Evolutionary conservation across 2,329 filamentous ascomycete genomes (phyloP).

Genomic region (Colletotrichum sojae): DNA sequence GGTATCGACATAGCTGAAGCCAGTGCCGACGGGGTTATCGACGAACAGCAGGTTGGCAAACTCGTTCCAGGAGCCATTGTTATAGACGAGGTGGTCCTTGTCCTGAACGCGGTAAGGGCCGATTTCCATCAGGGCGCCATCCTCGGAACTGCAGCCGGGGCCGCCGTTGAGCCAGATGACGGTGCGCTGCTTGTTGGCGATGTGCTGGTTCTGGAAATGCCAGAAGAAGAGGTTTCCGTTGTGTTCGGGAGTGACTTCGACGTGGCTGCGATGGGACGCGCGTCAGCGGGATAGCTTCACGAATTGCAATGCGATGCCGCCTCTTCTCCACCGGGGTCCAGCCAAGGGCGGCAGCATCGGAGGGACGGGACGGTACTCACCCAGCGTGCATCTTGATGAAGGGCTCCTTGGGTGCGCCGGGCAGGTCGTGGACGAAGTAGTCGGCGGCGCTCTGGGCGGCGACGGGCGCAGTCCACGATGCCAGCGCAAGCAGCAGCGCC

Average conservation of each 20-base stretch:
- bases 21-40: slow-evolving; percentile 96
- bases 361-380: slow-evolving; percentile 66
- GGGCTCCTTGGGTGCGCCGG: slow-evolving; percentile 82
- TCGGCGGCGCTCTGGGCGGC: slow-evolving; percentile 69
- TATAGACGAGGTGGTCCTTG: slow-evolving; percentile 79
- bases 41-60: slow-evolving; percentile 98
- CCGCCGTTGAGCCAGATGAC: slow-evolving; percentile 98
- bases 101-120: slow-evolving; percentile 91
- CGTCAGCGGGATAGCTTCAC: slow-evolving; percentile 43
- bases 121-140: slow-evolving; percentile 95
- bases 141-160: slow-evolving; percentile 96
- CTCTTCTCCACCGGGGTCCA: background rate
- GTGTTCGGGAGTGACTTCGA: slow-evolving; percentile 87
- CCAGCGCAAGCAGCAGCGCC: slow-evolving; percentile 55
- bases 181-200: slow-evolving; percentile 90
- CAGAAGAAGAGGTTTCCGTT: slow-evolving; percentile 99
- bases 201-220: slow-evolving; percentile 96
- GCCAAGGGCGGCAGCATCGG: background rate
- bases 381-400: slow-evolving; percentile 98
- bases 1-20: slow-evolving; percentile 95
- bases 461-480: slow-evolving; percentile 56
- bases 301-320: background rate
- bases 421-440: slow-evolving; percentile 89
- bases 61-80: slow-evolving; percentile 98
- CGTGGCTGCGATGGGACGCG: slow-evolving; percentile 73